Conservation (phyloP, 345 rosid species). For the Lumnitzera racemosa region DNA sequence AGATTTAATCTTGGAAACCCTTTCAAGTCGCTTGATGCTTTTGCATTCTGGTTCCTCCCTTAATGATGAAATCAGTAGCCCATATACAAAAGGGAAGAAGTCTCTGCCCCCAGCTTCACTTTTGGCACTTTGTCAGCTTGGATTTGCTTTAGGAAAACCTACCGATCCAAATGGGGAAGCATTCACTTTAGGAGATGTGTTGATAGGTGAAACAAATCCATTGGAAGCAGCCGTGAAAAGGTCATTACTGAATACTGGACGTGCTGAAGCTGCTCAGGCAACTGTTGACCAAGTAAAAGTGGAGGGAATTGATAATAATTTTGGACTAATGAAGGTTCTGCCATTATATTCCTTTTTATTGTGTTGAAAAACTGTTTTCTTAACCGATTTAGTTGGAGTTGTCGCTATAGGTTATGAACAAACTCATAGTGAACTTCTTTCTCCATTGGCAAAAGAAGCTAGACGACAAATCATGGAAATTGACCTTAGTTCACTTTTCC, state of each 20-base stretch:
- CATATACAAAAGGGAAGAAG: constrained; percentile 37
- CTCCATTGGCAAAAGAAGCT: too few relatives aligned
- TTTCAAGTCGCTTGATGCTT: constrained; percentile 52
- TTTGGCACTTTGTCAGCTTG: constrained; percentile 53
- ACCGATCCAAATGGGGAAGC: constrained; percentile 34
- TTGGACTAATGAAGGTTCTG: constrained; percentile 78
- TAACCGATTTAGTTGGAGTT: too few relatives aligned
- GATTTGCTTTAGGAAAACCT: constrained; percentile 44
- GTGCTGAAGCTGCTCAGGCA: constrained; percentile 90
- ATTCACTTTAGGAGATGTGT: constrained; percentile 47
- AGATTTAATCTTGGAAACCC: constrained; percentile 66
- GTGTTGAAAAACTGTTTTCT: background rate
- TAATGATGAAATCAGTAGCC: constrained; percentile 23
- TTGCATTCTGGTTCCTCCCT: constrained; percentile 26
- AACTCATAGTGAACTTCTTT: too few relatives aligned
- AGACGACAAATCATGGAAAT: too few relatives aligned
- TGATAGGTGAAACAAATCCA: constrained; percentile 78
- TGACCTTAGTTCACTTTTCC: too few relatives aligned
- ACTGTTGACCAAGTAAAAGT: constrained; percentile 94
- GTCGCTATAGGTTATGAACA: too few relatives aligned
- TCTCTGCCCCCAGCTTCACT: constrained; percentile 50
- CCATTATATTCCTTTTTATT: constrained; percentile 6
- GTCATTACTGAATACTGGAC: constrained; percentile 59
- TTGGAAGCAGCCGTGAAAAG: constrained; percentile 69
- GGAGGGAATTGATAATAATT: constrained; percentile 88